Conservation (phyloP, 106 monocot species). For the Allium cepa region DNA sequence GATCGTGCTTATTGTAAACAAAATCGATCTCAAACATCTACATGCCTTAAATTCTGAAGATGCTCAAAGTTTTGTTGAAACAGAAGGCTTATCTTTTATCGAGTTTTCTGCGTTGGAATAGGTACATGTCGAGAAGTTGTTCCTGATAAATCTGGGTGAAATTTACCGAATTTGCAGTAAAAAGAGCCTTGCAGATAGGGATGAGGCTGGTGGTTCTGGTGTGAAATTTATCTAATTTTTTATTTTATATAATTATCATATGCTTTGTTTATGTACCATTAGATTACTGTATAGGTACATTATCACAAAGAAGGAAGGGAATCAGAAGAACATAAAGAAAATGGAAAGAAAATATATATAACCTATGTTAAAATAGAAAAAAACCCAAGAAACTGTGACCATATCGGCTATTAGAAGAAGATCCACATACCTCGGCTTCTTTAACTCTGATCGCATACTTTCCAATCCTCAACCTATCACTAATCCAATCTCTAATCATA, state of each 20-base stretch:
- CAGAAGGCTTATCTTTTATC: slow-evolving; percentile 40
- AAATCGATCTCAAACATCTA: slow-evolving; percentile 30
- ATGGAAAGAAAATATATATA: background rate
- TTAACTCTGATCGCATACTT: slow-evolving; percentile 22
- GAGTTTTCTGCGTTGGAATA: slow-evolving; percentile 57
- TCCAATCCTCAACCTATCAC: slow-evolving; percentile 22
- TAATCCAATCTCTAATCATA: too few relatives aligned
- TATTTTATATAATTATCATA: too few relatives aligned
- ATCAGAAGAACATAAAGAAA: too few relatives aligned
- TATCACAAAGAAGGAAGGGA: background rate
- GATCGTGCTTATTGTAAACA: slow-evolving; percentile 24
- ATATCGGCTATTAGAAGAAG: background rate
- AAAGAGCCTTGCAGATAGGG: slow-evolving; percentile 20
- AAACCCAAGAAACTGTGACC: too few relatives aligned
- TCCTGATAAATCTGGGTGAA: slow-evolving; percentile 38
- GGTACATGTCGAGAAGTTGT: slow-evolving; percentile 41
- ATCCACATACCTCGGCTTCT: slow-evolving; percentile 29
- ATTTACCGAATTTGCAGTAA: slow-evolving; percentile 46
- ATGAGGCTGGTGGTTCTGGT: slow-evolving; percentile 2
- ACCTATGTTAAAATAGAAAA: too few relatives aligned
- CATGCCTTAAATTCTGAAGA: slow-evolving; percentile 32
- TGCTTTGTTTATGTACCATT: too few relatives aligned
- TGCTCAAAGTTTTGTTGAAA: slow-evolving; percentile 35
- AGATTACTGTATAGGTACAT: too few relatives aligned
- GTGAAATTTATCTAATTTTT: too few relatives aligned